A percentile compares a stretch with the other conserved stretches of the same genome.
These are phyloP conservation scores for Mycocentrospora acerina DNA, from an alignment of 2,329 filamentous ascomycete species.

Conservation along the genomic window DNA sequence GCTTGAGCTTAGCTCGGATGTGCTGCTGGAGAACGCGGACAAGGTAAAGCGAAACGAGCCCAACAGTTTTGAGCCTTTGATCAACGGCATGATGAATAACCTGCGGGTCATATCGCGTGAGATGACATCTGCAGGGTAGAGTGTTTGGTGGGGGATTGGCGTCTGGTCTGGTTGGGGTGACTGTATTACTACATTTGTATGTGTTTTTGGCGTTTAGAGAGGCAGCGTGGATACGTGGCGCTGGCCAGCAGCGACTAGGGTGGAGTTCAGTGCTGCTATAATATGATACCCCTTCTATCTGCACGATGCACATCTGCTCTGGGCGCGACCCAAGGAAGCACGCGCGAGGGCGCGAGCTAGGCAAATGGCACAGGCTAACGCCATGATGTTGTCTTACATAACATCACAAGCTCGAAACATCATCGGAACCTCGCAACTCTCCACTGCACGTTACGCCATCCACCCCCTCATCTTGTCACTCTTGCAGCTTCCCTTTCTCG, in stretches of 20 bases:
- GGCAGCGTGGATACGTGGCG: slow-evolving; percentile 1
- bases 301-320: slow-evolving; percentile 1
- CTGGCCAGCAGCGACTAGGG: slow-evolving; percentile 13
- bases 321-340: no score
- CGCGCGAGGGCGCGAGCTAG: no score
- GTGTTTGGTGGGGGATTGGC: slow-evolving; percentile 1
- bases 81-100: slow-evolving; percentile 76
- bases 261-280: slow-evolving; percentile 26
- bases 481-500: slow-evolving; percentile 27
- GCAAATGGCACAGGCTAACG: slow-evolving; percentile 8
- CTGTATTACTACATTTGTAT: slow-evolving; percentile 14
- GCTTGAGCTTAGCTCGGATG: slow-evolving; percentile 67
- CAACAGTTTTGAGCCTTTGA: slow-evolving; percentile 58
- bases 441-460: no score
- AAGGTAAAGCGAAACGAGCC: slow-evolving; percentile 55
- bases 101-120: slow-evolving; percentile 39
- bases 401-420: slow-evolving; percentile 23
- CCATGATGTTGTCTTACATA: slow-evolving; percentile 17
- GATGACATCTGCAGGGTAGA: slow-evolving; percentile 25
- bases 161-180: background rate
- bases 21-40: slow-evolving; percentile 67
- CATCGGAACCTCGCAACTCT: slow-evolving; percentile 23
- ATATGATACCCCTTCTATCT: slow-evolving; percentile 34
- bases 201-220: slow-evolving; percentile 7
- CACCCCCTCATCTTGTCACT: slow-evolving; percentile 36